Base-by-base conservation (phyloP, 345 rosid species). In the Lagerstroemia speciosa region DNA sequence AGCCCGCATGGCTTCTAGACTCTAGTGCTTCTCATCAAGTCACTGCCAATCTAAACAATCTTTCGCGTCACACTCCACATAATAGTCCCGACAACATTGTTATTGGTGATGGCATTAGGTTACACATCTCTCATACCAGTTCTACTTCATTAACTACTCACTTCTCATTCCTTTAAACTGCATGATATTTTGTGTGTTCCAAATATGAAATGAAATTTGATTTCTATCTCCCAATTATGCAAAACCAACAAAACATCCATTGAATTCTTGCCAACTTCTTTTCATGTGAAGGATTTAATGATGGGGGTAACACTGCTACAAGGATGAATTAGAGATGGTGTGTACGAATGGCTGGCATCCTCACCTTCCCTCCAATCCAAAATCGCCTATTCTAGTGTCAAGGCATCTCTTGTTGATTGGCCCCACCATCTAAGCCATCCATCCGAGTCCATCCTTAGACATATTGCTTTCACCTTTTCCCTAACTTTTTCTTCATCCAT, bases 241-340 rank as follows among this genome's bases (percentile, higher is more conserved):
- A 50, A 65, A 30, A 1, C n/a, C 2, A 57, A 72, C 40, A 31
- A 66, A 31, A 14, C 40, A 5, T 34, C 67, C 6, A 57, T 60
- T 66, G 60, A 66, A 57, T 67, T 72, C 10, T 58, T 37, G 17
- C 75, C 70, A 15, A 15, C 36, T 29, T 53, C 9, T 30, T 72
- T 72, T 72, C 10, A 14, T 66, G 70, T 72, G 41, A 57, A 66
- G 75, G 71, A 72, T 26, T 27, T 66, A 1, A 20, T 8, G 3
- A 66, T 22, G 58, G 63, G 66, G 43, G 8, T 16, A 30, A 5
- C 20, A 0, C 55, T 72, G 0, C 26, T 69, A 5, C 31, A 57
- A 22, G 46, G 64, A 1, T 5, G 8, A 37, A 36, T 12, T 11
- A 55, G 8, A 26, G 32, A 38, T 69, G 46, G 71, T 30, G 45